These are phyloP conservation scores for Stagonosporopsis cucurbitacearum DNA, from an alignment of 2,329 filamentous ascomycete genomes.

Conservation along the genomic window DNA sequence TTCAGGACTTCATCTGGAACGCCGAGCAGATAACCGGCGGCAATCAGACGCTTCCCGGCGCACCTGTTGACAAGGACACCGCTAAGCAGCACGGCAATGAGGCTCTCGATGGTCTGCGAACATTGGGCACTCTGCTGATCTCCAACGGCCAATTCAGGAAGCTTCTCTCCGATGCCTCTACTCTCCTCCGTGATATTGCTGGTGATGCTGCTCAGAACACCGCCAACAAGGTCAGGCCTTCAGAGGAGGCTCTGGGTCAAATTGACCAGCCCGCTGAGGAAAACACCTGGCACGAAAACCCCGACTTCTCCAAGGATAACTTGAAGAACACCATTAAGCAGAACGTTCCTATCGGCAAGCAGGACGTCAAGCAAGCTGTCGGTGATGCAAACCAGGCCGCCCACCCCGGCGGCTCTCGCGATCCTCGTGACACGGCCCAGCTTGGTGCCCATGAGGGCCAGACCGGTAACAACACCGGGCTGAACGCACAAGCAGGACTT, in stretches of 20 bases:
- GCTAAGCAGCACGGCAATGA: constrained; percentile 84
- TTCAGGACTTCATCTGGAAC: constrained; percentile 98
- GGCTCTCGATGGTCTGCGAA: constrained; percentile 83
- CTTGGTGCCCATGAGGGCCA: constrained; percentile 59
- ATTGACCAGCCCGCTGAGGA: constrained; percentile 86
- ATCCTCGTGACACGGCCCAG: constrained; percentile 62
- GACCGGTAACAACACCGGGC: constrained; percentile 54
- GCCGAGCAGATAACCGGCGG: constrained; percentile 75
- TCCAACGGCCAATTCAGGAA: constrained; percentile 97
- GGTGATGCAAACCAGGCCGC: constrained; percentile 63
- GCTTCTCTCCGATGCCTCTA: constrained; percentile 77
- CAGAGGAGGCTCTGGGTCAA: constrained; percentile 75
- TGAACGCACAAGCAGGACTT: constrained; percentile 61
- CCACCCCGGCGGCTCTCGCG: constrained; percentile 62
- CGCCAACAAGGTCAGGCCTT: constrained; percentile 76
- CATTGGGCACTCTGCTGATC: constrained; percentile 85
- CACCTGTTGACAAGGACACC: constrained; percentile 75
- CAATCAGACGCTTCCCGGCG: constrained; percentile 66
- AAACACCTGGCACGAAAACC: constrained; percentile 91
- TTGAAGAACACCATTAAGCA: constrained; percentile 72
- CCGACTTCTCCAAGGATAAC: constrained; percentile 73
- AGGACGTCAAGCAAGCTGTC: constrained; percentile 65
- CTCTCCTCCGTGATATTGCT: constrained; percentile 87
- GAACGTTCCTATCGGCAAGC: constrained; percentile 59
- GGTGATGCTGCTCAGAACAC: constrained; percentile 86